Conservation (phyloP, 164 flowering plant species). For the Umbilicus rupestris region DNA sequence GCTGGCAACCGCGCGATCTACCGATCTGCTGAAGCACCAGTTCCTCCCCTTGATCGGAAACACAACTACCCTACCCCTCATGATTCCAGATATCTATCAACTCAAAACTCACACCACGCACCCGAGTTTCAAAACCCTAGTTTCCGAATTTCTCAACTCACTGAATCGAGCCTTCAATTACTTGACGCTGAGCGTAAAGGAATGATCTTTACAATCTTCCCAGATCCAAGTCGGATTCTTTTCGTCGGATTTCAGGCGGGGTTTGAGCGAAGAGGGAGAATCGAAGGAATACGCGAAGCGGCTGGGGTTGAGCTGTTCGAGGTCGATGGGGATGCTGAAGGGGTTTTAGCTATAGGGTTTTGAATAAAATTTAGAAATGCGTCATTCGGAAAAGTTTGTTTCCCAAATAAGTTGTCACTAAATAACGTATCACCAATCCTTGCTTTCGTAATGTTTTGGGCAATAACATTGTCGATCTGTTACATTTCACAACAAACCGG, state of each 20-base stretch:
- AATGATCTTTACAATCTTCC: background rate
- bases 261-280: background rate
- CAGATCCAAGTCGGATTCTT: background rate
- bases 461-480: too few species aligned
- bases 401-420: too few species aligned
- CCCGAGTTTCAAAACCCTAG: background rate
- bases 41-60: slow-evolving; percentile 75
- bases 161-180: background rate
- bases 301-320: background rate
- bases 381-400: too few species aligned
- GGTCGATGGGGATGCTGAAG: background rate
- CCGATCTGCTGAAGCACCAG: slow-evolving; percentile 76
- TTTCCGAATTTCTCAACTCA: background rate
- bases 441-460: too few species aligned
- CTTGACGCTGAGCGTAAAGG: background rate
- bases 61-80: slow-evolving; percentile 73
- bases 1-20: slow-evolving; percentile 22
- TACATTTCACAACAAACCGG: too few species aligned
- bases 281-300: background rate
- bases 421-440: too few species aligned
- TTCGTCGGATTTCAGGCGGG: background rate
- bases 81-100: slow-evolving; percentile 13
- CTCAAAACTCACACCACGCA: background rate
- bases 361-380: too few species aligned
- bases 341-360: background rate